Conservation (phyloP, 2,329 filamentous ascomycete genomes). For the Penicillium sclerotiorum region DNA sequence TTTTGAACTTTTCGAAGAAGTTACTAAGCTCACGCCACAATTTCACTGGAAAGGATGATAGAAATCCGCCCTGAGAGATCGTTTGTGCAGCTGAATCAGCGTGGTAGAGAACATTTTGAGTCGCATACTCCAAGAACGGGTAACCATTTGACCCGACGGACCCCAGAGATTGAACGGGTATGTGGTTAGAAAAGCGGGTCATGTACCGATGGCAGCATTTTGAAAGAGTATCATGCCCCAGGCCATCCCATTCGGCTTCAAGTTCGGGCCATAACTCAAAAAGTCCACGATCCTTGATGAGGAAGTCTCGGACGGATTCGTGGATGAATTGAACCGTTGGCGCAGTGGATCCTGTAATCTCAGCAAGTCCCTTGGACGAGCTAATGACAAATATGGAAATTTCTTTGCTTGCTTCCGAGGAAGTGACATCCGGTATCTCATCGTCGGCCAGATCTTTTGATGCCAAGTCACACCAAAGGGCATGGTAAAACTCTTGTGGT, state of each 20-base stretch:
- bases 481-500: conserved; percentile 39
- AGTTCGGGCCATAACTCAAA: conserved; percentile 35
- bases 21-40: conserved; percentile 38
- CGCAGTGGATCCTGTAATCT: conserved; percentile 25
- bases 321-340: conserved; percentile 40
- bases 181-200: background rate
- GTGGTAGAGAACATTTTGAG: conserved; percentile 31
- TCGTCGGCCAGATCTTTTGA: conserved; percentile 1
- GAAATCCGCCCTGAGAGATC: conserved; percentile 24
- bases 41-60: conserved; percentile 27
- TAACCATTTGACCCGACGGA: background rate
- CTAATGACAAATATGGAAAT: conserved; percentile 20
- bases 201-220: conserved; percentile 24
- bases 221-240: conserved; percentile 50
- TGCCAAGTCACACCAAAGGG: conserved; percentile 18
- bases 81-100: conserved; percentile 24
- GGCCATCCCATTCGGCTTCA: conserved; percentile 25
- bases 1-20: conserved; percentile 34
- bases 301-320: conserved; percentile 38
- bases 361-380: conserved; percentile 37
- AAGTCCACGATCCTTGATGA: conserved; percentile 33
- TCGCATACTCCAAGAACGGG: conserved; percentile 46
- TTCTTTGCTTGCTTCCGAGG: background rate
- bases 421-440: conserved; percentile 2
- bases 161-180: background rate